These are phyloP conservation scores for Xylaria sp. DNA, from an alignment of 2,329 filamentous ascomycete species.

Conservation along the genomic window DNA sequence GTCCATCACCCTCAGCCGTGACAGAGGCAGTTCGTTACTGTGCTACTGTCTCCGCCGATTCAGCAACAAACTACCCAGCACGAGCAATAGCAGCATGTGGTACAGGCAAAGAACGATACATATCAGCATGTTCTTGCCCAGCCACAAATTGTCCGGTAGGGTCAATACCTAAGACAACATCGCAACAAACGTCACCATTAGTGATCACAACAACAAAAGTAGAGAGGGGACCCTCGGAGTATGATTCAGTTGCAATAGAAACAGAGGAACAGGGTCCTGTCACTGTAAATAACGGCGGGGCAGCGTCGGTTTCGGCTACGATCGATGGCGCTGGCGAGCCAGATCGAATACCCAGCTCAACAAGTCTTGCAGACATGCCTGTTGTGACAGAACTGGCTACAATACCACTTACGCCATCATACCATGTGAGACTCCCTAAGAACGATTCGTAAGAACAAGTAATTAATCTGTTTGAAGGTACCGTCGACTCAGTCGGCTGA, in stretches of 20 bases:
- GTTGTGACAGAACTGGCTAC: background rate
- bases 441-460: background rate
- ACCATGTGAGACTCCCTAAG: background rate
- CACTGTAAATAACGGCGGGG: background rate
- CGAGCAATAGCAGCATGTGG: slow-evolving; percentile 17
- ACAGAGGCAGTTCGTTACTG: slow-evolving; percentile 17
- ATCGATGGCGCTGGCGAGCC: background rate
- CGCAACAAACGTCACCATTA: background rate
- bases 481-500: background rate
- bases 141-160: slow-evolving; percentile 22
- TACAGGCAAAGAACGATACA: slow-evolving; percentile 15
- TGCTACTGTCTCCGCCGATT: slow-evolving; percentile 15
- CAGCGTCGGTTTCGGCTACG: background rate
- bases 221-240: background rate
- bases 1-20: slow-evolving; percentile 7
- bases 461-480: background rate
- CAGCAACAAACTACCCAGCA: slow-evolving; percentile 25
- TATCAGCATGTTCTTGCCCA: slow-evolving; percentile 29
- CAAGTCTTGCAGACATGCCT: background rate
- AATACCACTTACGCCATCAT: background rate
- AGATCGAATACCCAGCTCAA: background rate
- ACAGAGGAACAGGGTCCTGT: background rate
- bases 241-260: background rate
- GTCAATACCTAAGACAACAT: background rate
- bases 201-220: background rate